Conservation (phyloP, 495 filamentous ascomycete genomes). For the Lasiosphaeria miniovina region DNA sequence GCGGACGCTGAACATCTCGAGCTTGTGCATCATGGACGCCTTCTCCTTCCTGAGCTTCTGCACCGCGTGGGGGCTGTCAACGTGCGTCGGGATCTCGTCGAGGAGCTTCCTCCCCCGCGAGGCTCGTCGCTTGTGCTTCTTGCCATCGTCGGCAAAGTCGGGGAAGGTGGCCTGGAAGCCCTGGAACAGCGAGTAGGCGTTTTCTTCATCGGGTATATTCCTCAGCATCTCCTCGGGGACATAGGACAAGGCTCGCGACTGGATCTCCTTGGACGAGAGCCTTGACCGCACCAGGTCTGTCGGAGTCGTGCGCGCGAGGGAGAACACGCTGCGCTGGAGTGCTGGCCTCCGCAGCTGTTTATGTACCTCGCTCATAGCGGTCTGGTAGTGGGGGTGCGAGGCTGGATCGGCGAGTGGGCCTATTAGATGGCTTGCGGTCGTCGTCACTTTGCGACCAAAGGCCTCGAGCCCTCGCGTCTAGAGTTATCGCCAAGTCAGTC, state of each 20-base stretch:
- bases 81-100: conserved; percentile 53
- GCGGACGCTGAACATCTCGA: conserved; percentile 88
- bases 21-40: conserved; percentile 66
- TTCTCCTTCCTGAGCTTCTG: conserved; percentile 74
- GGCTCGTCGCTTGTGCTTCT: conserved; percentile 64
- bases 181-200: conserved; percentile 89
- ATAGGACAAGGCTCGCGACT: conserved; percentile 86
- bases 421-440: conserved; percentile 87
- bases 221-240: conserved; percentile 85
- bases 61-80: conserved; percentile 61
- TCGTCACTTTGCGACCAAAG: conserved; percentile 91
- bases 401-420: conserved; percentile 61
- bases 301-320: conserved; percentile 80
- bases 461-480: conserved; percentile 87
- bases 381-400: conserved; percentile 67
- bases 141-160: conserved; percentile 63
- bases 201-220: conserved; percentile 81
- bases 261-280: conserved; percentile 87
- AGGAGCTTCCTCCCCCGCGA: conserved; percentile 74
- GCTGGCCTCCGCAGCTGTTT: conserved; percentile 78
- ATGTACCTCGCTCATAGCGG: conserved; percentile 85
- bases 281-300: conserved; percentile 90
- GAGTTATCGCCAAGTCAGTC: conserved; percentile 8
- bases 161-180: conserved; percentile 91
- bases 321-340: conserved; percentile 85